Conservation (phyloP, 106 monocot genomes). For the Agapanthus africanus region DNA sequence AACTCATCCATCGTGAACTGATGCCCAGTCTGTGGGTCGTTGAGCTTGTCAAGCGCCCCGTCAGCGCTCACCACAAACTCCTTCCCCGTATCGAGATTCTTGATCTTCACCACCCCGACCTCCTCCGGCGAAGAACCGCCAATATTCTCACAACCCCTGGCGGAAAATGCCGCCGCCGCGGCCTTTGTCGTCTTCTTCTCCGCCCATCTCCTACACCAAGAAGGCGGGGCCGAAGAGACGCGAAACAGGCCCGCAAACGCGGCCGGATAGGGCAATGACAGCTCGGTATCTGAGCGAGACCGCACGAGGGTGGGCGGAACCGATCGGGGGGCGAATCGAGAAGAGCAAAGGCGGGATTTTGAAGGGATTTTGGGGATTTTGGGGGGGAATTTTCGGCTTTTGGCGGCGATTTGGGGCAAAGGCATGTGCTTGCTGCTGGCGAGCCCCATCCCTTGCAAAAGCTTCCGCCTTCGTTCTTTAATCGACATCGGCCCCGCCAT, state of each 20-base stretch:
- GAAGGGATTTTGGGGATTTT: not conserved
- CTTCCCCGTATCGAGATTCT: slow-evolving; percentile 77
- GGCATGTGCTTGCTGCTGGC: slow-evolving; percentile 34
- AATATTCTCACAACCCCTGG: not conserved
- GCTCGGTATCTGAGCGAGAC: slow-evolving; percentile 12
- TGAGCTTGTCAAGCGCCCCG: slow-evolving; percentile 35
- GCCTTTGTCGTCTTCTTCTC: not conserved
- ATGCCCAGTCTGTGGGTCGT: slow-evolving; percentile 49
- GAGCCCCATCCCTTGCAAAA: slow-evolving; percentile 85
- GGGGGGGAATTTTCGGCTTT: not conserved
- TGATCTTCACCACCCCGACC: slow-evolving; percentile 37
- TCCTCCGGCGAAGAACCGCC: not conserved
- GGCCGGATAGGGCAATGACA: not conserved
- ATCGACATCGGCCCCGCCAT: slow-evolving; percentile 65
- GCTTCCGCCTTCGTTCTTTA: slow-evolving; percentile 58
- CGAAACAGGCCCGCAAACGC: not conserved
- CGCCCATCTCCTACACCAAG: slow-evolving; percentile 7
- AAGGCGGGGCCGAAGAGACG: slow-evolving; percentile 7
- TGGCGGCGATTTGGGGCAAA: not conserved
- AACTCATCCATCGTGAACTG: slow-evolving; percentile 76
- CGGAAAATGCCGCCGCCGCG: no score
- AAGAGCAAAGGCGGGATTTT: not conserved
- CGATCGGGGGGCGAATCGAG: not conserved
- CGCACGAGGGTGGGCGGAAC: no score
- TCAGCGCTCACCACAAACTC: slow-evolving; percentile 65